A percentile compares a stretch with the other conserved stretches of the same genome.
These are phyloP conservation scores for Xylaria acuta DNA, from an alignment of 495 filamentous ascomycete genomes.

Conservation along the genomic window DNA sequence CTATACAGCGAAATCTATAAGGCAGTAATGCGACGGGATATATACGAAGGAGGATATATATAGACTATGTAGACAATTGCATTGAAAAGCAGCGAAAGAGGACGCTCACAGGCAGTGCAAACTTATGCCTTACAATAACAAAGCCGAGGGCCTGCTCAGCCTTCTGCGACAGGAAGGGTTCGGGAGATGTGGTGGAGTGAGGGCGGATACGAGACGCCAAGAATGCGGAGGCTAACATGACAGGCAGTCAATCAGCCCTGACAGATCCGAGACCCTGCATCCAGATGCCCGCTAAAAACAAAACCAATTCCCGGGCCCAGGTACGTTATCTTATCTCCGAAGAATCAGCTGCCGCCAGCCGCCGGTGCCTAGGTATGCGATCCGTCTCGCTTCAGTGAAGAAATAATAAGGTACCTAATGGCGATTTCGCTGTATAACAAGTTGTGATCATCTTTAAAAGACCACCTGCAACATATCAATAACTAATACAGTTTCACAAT, in stretches of 20 bases:
- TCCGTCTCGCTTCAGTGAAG: neutral
- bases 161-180: conserved; percentile 5
- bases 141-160: conserved; percentile 10
- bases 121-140: neutral
- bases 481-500: neutral
- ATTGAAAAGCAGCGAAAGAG: neutral
- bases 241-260: neutral
- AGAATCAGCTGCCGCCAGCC: neutral
- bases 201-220: conserved; percentile 2
- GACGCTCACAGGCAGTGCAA: neutral
- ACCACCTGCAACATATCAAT: too few species aligned
- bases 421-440: too few species aligned
- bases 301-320: neutral
- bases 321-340: conserved; percentile 17
- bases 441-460: neutral
- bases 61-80: neutral
- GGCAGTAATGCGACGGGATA: neutral
- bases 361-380: neutral
- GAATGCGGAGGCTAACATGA: neutral
- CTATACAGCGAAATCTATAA: neutral
- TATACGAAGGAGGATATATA: neutral
- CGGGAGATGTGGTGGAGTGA: neutral
- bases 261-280: neutral
- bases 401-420: neutral
- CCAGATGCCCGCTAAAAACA: neutral